Evolutionary conservation across 1,284 basidiomycete species (phyloP).

Genomic region (Lignosus rhinocerotis): DNA sequence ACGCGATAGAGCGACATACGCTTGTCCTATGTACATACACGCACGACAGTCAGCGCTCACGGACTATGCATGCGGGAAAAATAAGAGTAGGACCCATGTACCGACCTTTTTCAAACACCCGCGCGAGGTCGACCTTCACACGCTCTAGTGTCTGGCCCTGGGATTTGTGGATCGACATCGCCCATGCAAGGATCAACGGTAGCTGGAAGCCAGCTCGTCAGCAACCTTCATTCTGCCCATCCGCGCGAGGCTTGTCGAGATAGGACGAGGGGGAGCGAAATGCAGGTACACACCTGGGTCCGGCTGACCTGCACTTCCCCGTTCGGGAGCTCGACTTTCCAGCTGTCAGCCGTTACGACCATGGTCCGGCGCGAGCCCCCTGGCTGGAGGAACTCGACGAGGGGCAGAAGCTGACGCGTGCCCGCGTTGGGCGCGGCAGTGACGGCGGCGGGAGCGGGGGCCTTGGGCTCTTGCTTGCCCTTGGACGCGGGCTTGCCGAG

Average conservation of each 20-base stretch:
- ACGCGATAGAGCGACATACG: constrained; percentile 92
- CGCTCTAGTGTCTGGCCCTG: constrained; percentile 89
- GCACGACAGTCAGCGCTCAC: neutral
- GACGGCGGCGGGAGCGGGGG: constrained; percentile 6
- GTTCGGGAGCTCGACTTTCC: constrained; percentile 84
- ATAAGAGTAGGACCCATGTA: neutral
- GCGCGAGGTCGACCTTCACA: constrained; percentile 80
- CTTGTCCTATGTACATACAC: constrained; percentile 42
- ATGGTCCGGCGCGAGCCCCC: constrained; percentile 43
- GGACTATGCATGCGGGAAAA: constrained; percentile 15
- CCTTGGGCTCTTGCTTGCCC: constrained; percentile 21
- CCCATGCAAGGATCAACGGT: constrained; percentile 85
- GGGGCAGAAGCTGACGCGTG: constrained; percentile 28
- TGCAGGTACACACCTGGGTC: constrained; percentile 55
- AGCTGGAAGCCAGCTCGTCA: constrained; percentile 43
- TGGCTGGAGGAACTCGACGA: constrained; percentile 38
- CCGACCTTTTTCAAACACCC: constrained; percentile 87
- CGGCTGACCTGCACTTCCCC: constrained; percentile 80
- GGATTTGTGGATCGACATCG: constrained; percentile 94
- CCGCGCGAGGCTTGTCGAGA: too few species aligned
- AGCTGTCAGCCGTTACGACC: constrained; percentile 64
- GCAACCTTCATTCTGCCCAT: neutral
- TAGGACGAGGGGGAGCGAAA: neutral
- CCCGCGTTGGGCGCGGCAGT: too few species aligned
- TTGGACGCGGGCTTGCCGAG: constrained; percentile 28